Percentiles rank a stretch among this genome's conserved stretches.
phyloP scores from a whole-genome alignment of 208 protist species.

The Leishmania major region DNA sequence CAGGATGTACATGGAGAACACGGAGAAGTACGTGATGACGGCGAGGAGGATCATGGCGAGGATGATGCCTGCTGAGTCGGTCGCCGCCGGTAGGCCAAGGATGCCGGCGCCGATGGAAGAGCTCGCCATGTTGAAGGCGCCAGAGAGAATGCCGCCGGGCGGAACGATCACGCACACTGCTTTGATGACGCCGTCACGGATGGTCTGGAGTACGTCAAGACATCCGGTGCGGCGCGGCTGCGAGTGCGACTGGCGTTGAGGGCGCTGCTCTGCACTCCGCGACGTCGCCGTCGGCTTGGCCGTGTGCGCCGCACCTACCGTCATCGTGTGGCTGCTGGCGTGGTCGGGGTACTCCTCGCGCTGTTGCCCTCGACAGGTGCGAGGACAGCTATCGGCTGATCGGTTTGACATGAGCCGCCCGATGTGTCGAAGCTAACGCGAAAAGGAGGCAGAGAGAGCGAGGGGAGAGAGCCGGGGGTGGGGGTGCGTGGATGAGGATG shows the following conservation, averaged over 20 bases:
- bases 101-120: constrained; percentile 47
- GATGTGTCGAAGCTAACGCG: not conserved
- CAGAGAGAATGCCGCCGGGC: constrained; percentile 37
- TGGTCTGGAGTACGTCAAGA: not conserved
- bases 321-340: not conserved
- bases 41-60: constrained; percentile 36
- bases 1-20: constrained; percentile 46
- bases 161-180: constrained; percentile 27
- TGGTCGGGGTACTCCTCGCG: not conserved
- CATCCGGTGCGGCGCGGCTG: not conserved
- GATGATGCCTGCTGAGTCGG: constrained; percentile 38
- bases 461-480: not conserved
- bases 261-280: not conserved
- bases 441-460: not conserved
- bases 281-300: not conserved
- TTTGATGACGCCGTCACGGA: not conserved
- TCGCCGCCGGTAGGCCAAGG: constrained; percentile 44
- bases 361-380: not conserved
- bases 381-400: not conserved
- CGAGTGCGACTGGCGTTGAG: not conserved
- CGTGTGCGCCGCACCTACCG: not conserved
- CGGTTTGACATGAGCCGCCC: not conserved
- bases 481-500: not conserved
- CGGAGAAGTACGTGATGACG: constrained; percentile 44
- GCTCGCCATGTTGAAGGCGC: constrained; percentile 42